These are phyloP conservation scores for Jamesozyma lodderae DNA, from an alignment of 805 yeast genomes.

Conservation along the genomic window DNA sequence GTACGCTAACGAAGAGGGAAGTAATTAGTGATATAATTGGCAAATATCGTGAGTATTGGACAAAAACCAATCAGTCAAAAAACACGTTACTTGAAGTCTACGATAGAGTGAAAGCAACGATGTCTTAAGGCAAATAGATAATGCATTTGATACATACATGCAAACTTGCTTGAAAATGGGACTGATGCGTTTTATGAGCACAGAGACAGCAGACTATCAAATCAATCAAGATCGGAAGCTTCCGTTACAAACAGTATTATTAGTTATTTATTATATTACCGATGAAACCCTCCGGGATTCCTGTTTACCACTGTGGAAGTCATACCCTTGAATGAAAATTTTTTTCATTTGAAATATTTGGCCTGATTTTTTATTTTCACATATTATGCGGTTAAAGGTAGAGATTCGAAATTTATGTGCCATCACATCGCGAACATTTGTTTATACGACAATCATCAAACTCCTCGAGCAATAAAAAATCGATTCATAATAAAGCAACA, in stretches of 20 bases:
- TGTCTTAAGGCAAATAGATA: too few relatives aligned
- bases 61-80: slow-evolving; percentile 22
- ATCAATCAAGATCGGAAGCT: too few relatives aligned
- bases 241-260: background rate
- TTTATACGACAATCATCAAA: too few relatives aligned
- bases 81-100: slow-evolving; percentile 25
- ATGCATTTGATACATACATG: background rate
- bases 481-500: too few relatives aligned
- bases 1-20: slow-evolving; percentile 40
- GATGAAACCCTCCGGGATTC: background rate
- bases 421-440: too few relatives aligned
- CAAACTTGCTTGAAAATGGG: background rate
- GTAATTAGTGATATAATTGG: slow-evolving; percentile 48
- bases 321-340: too few relatives aligned
- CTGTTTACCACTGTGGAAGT: too few relatives aligned
- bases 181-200: background rate
- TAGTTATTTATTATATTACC: background rate
- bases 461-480: too few relatives aligned
- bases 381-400: too few relatives aligned
- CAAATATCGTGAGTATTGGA: slow-evolving; percentile 46
- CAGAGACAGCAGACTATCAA: background rate
- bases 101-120: slow-evolving; percentile 13
- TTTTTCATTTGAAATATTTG: too few relatives aligned
- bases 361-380: too few relatives aligned
- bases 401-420: too few relatives aligned